phyloP scores from a whole-genome alignment of 371 early-diverging fungal species.

The Funneliformis caledonium region DNA sequence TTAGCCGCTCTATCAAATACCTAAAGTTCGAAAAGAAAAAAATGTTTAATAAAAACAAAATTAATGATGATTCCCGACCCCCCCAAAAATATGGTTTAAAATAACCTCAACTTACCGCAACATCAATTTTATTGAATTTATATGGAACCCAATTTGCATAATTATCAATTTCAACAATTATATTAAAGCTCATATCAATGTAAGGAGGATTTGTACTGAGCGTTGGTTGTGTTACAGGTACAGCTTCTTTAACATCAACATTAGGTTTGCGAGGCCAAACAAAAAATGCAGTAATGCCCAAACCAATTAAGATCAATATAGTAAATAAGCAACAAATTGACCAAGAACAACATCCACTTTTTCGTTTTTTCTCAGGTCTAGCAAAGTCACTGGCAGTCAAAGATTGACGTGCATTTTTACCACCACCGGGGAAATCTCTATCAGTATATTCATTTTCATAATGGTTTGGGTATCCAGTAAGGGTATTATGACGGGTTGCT shows the following conservation, averaged over 20 bases:
- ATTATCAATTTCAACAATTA: conserved; percentile 1
- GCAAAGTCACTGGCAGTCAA: background rate
- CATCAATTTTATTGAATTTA: conserved; percentile 31
- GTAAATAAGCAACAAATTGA: conserved; percentile 4
- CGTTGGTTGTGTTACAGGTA: background rate
- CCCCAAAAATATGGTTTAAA: background rate
- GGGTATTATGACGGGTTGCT: conserved; percentile 1
- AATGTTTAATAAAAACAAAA: background rate
- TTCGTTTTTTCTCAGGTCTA: background rate
- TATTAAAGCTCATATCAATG: conserved; percentile 17
- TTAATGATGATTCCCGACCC: background rate
- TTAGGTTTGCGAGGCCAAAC: conserved; percentile 22
- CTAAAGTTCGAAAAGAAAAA: background rate
- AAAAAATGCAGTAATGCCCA: conserved; percentile 25
- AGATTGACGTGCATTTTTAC: background rate
- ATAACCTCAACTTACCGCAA: background rate
- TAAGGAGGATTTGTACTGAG: background rate
- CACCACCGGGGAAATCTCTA: background rate
- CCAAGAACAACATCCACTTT: conserved; percentile 26
- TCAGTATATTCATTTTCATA: background rate
- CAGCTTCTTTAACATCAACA: background rate
- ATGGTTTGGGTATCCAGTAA: background rate
- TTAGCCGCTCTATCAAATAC: conserved; percentile 2
- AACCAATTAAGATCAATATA: conserved; percentile 11
- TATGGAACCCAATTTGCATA: conserved; percentile 20